A percentile compares a stretch with the other conserved stretches of the same genome.
Conservation (phyloP, 306 rosid genomes). For the Carpinus fangiana region DNA sequence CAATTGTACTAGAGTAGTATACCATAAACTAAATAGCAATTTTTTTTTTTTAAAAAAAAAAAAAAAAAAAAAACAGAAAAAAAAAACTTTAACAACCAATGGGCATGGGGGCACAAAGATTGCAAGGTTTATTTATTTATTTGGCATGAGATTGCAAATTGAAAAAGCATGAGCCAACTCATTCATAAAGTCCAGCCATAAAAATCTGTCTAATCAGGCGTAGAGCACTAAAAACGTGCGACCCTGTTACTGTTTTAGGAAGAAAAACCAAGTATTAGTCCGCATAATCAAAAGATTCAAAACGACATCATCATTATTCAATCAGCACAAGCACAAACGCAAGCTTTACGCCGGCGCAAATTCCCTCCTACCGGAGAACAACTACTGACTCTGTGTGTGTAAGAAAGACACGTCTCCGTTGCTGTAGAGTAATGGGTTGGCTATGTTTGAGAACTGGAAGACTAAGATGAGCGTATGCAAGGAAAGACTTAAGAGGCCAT, state of each 20-base stretch:
- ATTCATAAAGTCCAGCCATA: constrained; percentile 8
- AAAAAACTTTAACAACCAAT: too few species aligned
- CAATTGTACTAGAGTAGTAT: too few species aligned
- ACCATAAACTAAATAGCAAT: too few species aligned
- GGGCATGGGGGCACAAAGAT: too few species aligned
- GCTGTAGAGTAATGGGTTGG: constrained; percentile 20
- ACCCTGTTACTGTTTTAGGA: constrained; percentile 13
- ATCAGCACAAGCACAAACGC: constrained; percentile 22
- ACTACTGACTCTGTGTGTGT: neutral
- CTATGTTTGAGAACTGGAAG: constrained; percentile 31
- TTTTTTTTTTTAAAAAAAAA: too few species aligned
- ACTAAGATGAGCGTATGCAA: constrained; percentile 40
- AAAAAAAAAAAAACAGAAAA: too few species aligned
- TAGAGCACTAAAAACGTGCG: constrained; percentile 29
- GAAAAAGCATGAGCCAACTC: neutral
- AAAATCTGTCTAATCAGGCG: constrained; percentile 3
- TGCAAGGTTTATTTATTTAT: too few species aligned
- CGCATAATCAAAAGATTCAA: constrained; percentile 31
- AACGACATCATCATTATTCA: constrained; percentile 34
- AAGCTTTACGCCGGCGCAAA: constrained; percentile 16
- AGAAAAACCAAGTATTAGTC: constrained; percentile 40
- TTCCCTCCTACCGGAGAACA: constrained; percentile 30
- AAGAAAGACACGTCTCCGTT: constrained; percentile 1
- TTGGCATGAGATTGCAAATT: neutral
- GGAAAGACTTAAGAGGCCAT: constrained; percentile 42